phyloP scores from a whole-genome alignment of 2,329 filamentous ascomycete genomes.

The Botrytis deweyae region DNA sequence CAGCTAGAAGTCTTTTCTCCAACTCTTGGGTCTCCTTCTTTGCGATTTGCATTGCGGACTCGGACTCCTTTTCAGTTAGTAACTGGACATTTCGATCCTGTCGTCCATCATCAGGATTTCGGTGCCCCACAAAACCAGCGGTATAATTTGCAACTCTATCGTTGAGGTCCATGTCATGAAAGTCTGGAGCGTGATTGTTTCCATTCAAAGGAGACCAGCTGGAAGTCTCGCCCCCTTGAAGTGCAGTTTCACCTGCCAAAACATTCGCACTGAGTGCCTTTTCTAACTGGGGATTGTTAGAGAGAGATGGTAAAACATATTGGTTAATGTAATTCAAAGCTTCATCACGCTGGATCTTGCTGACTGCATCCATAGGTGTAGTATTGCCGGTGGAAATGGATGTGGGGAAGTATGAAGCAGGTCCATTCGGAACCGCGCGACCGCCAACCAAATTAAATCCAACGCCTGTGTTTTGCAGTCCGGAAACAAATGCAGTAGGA shows the following conservation, averaged over 20 bases:
- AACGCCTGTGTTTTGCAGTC: conserved; percentile 54
- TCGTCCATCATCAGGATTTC: conserved; percentile 36
- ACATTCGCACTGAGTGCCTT: conserved; percentile 39
- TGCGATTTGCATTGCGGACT: conserved; percentile 51
- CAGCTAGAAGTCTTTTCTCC: conserved; percentile 59
- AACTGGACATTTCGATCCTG: conserved; percentile 43
- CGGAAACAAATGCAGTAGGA: conserved; percentile 56
- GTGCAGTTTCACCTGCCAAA: conserved; percentile 34
- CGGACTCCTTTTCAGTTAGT: conserved; percentile 63
- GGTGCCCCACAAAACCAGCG: conserved; percentile 36
- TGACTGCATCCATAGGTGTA: conserved; percentile 55
- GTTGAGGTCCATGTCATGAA: conserved; percentile 33
- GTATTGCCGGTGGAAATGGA: conserved; percentile 35
- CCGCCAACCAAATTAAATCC: conserved; percentile 64
- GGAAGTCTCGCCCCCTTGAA: conserved; percentile 32
- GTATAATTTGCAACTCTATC: conserved; percentile 39
- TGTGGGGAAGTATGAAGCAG: conserved; percentile 60
- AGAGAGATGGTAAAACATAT: conserved; percentile 56
- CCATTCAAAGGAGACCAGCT: conserved; percentile 33
- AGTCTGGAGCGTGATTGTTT: conserved; percentile 26
- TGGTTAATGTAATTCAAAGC: conserved; percentile 69
- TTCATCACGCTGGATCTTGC: conserved; percentile 65
- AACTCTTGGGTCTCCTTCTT: conserved; percentile 61
- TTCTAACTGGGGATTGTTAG: conserved; percentile 40
- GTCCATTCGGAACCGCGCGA: conserved; percentile 62